A percentile compares a stretch with the other conserved stretches of the same genome.
phyloP scores from a whole-genome alignment of 805 yeast species.

The Candida sakaeoensis region DNA sequence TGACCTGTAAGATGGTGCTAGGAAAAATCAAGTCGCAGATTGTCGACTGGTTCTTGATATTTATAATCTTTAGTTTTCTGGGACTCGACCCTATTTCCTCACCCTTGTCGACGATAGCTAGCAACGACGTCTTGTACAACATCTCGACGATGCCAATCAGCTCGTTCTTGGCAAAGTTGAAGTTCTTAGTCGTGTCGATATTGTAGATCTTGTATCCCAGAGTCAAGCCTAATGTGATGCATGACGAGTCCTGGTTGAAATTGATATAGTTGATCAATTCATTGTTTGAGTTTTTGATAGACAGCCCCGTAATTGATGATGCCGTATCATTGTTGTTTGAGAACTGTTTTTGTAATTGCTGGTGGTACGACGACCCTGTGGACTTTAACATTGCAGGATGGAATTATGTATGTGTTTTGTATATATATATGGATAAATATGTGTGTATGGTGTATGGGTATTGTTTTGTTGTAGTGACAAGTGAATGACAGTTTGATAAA shows the following conservation, averaged over 20 bases:
- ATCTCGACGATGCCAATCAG: constrained; percentile 76
- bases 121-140: constrained; percentile 83
- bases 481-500: neutral
- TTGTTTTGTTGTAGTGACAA: neutral
- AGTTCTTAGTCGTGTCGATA: constrained; percentile 52
- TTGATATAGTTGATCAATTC: constrained; percentile 38
- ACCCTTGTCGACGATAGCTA: constrained; percentile 80
- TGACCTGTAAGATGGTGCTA: constrained; percentile 36
- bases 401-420: neutral
- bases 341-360: constrained; percentile 4
- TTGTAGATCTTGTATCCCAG: constrained; percentile 71
- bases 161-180: constrained; percentile 36
- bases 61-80: constrained; percentile 76
- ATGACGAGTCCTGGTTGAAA: constrained; percentile 86
- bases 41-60: constrained; percentile 63
- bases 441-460: neutral
- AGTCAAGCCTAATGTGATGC: constrained; percentile 72
- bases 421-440: too few relatives aligned
- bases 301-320: constrained; percentile 10
- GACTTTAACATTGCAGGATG: constrained; percentile 10
- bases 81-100: constrained; percentile 70
- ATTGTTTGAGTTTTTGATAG: constrained; percentile 7
- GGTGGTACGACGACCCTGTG: constrained; percentile 5
- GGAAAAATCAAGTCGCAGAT: constrained; percentile 44
- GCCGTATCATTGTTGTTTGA: constrained; percentile 11